Conservation (phyloP, 2,329 filamentous ascomycete species). For the Metarhizium guizhouense region DNA sequence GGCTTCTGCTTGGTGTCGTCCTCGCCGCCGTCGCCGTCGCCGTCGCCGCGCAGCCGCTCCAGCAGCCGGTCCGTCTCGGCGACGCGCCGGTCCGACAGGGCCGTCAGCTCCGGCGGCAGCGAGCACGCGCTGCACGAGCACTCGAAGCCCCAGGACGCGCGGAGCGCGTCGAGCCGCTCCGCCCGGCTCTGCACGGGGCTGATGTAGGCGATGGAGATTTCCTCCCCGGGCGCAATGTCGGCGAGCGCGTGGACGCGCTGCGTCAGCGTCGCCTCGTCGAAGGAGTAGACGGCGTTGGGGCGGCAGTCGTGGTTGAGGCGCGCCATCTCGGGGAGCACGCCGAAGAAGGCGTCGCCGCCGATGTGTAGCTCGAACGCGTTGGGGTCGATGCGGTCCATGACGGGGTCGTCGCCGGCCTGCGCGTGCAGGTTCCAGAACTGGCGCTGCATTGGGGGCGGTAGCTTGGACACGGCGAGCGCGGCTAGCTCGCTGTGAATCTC, state of each 20-base stretch:
- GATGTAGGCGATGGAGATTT: slow-evolving; percentile 35
- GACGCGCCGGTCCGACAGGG: slow-evolving; percentile 26
- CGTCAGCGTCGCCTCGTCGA: slow-evolving; percentile 27
- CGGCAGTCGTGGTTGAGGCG: slow-evolving; percentile 37
- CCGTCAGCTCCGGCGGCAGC: slow-evolving; percentile 14
- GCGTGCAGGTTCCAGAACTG: slow-evolving; percentile 8
- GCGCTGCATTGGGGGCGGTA: slow-evolving; percentile 1
- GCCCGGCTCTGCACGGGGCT: slow-evolving; percentile 22
- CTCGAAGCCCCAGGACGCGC: slow-evolving; percentile 30
- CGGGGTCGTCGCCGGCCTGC: not conserved
- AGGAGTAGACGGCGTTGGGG: slow-evolving; percentile 34
- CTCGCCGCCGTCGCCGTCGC: not conserved
- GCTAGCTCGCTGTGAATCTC: too few species aligned
- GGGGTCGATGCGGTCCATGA: slow-evolving; percentile 6
- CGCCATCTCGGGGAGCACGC: slow-evolving; percentile 13
- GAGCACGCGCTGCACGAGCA: slow-evolving; percentile 31
- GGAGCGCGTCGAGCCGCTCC: slow-evolving; percentile 18
- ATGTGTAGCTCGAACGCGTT: slow-evolving; percentile 9
- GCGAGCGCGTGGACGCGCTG: slow-evolving; percentile 30
- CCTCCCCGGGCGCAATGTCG: slow-evolving; percentile 31
- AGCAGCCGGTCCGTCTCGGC: not conserved
- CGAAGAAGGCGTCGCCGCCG: not conserved
- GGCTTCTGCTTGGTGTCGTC: slow-evolving; percentile 18
- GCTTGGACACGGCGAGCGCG: slow-evolving; percentile 5
- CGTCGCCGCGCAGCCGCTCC: too few species aligned